These are phyloP conservation scores for Cryptococcus sp. DNA, from an alignment of 1,284 basidiomycete species.

Conservation along the genomic window DNA sequence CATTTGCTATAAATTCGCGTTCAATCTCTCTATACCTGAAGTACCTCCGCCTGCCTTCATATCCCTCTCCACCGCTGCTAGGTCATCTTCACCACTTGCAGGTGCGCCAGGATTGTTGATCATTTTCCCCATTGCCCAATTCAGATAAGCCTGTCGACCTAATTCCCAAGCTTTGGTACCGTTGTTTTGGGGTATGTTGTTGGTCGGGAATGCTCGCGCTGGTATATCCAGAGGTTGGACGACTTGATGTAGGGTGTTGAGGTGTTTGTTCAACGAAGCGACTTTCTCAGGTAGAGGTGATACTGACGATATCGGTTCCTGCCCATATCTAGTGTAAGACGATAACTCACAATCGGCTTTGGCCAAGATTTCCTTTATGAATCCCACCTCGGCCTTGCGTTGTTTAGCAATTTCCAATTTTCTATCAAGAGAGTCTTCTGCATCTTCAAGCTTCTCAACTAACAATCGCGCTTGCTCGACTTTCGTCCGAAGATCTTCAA, in stretches of 20 bases:
- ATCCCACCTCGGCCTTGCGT: conserved; percentile 42
- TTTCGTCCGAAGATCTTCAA: conserved; percentile 35
- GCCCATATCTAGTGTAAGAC: not conserved
- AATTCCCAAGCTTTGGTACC: conserved; percentile 41
- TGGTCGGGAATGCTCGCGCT: not conserved
- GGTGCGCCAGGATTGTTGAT: conserved; percentile 8
- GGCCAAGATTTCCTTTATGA: conserved; percentile 33
- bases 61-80: conserved; percentile 12
- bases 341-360: conserved; percentile 30
- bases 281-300: conserved; percentile 33
- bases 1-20: not conserved
- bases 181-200: not conserved
- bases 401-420: conserved; percentile 34
- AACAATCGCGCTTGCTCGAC: conserved; percentile 44
- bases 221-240: conserved; percentile 11
- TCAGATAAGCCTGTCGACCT: conserved; percentile 45
- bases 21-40: conserved; percentile 11
- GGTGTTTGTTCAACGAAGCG: conserved; percentile 12
- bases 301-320: conserved; percentile 20
- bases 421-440: conserved; percentile 39
- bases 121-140: conserved; percentile 40
- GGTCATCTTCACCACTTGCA: not conserved
- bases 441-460: conserved; percentile 29
- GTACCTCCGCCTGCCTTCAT: conserved; percentile 17
- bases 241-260: conserved; percentile 27